phyloP scores from a whole-genome alignment of 2,329 filamentous ascomycete genomes.

The Lachnellula arida region DNA sequence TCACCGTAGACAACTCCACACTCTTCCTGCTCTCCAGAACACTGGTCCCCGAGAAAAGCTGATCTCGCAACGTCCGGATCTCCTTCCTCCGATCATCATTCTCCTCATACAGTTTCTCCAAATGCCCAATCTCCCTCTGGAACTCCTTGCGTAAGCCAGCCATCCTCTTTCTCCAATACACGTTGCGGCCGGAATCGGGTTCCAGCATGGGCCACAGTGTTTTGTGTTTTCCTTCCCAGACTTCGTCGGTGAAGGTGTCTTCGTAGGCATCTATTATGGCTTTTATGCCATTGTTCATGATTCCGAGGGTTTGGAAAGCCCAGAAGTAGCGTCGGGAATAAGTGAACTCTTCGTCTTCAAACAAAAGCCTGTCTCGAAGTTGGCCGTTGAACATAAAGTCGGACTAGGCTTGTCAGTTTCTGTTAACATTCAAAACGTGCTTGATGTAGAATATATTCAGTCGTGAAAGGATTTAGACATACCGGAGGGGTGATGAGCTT shows the following conservation, averaged over 20 bases:
- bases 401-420: slow-evolving; percentile 27
- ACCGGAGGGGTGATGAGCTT: slow-evolving; percentile 55
- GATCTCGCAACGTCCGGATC: slow-evolving; percentile 53
- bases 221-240: slow-evolving; percentile 52
- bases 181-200: slow-evolving; percentile 39
- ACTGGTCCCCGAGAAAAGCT: slow-evolving; percentile 58
- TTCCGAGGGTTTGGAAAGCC: slow-evolving; percentile 56
- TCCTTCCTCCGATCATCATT: slow-evolving; percentile 52
- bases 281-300: slow-evolving; percentile 55
- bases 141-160: slow-evolving; percentile 41
- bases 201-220: slow-evolving; percentile 52
- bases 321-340: slow-evolving; percentile 60
- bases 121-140: slow-evolving; percentile 41
- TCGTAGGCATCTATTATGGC: slow-evolving; percentile 53
- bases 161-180: slow-evolving; percentile 46
- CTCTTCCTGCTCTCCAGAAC: slow-evolving; percentile 57
- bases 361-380: slow-evolving; percentile 53
- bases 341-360: slow-evolving; percentile 57
- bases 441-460: background rate
- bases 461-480: slow-evolving; percentile 7
- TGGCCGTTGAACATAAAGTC: slow-evolving; percentile 55
- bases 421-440: background rate
- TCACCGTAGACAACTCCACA: slow-evolving; percentile 49
- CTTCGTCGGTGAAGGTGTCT: slow-evolving; percentile 53
- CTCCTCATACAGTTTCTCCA: slow-evolving; percentile 19